Evolutionary conservation across 371 early-diverging fungal genomes (phyloP), one percentile per base, ranked within the genome.

Genomic region (Rhizomucor miehei): DNA sequence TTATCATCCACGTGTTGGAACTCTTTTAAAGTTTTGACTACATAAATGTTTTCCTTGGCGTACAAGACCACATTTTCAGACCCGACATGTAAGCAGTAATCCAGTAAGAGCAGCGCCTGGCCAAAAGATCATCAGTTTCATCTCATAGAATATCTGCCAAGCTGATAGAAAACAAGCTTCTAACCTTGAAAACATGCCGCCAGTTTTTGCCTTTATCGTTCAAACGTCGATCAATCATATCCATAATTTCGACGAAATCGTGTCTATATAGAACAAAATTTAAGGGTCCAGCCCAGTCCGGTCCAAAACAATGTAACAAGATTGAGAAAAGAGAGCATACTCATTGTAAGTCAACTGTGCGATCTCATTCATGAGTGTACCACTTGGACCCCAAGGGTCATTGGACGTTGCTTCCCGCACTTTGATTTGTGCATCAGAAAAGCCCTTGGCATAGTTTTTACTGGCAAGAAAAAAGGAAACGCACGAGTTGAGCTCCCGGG

Each of bases 141-240:
- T 50, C 20, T 21, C 51, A 39, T 19, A 1, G 20, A 6, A 41
- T 19, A 41, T 16, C 3, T 43, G 3, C 17, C 29, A 41, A 8
- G 8, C 5, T 29, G 29, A 29, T 3, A 29, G 29, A 29, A 6
- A 12, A 12, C 3, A 14, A 41, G 3, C 8, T 41, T 6, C 62
- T 60, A 73, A 88, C 94, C 84, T 98, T 98, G 73, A 89, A 96
- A n/a, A 98, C 97, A 70, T 98, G 99, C 41, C 97, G 79, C 99
- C 99, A 98, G 78, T 95, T 89, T 77, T 93, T 95, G 16, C 99
- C 99, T 56, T 89, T 87, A 72, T 97, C 98, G 65, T 97, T 96
- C 63, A 98, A 68, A 13, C 98, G 81, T 81, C 93, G 95, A 71
- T 97, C 97, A 36, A 98, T 66, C 75, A 97, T 94, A 64, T 94